A percentile compares a stretch with the other conserved stretches of the same genome.
Evolutionary conservation across 345 rosid genomes (phyloP).

Genomic region (Rhodamnia rubescens): DNA sequence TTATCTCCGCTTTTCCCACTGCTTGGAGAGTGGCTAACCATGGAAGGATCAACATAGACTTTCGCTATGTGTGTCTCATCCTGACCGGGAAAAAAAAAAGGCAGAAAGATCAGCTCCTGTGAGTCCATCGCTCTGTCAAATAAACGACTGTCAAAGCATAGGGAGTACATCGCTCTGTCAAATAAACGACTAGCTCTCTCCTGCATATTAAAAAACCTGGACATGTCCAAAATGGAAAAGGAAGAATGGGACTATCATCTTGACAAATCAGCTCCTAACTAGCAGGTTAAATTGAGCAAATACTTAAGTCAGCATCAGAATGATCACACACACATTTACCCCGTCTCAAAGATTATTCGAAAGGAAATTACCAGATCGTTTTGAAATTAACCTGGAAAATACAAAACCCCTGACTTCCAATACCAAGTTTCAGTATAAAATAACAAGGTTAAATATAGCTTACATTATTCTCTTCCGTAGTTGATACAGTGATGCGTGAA

Average conservation of each 20-base stretch:
- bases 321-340: background rate
- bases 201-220: background rate
- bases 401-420: background rate
- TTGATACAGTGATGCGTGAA: conserved; percentile 2
- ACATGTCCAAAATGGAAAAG: background rate
- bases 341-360: background rate
- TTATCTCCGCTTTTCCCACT: conserved; percentile 15
- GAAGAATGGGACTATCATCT: background rate
- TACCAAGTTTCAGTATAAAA: background rate
- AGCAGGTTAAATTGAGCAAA: background rate
- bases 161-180: background rate
- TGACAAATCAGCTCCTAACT: background rate
- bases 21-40: conserved; percentile 24
- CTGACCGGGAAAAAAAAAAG: background rate
- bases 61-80: background rate
- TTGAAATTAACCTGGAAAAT: background rate
- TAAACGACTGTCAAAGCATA: background rate
- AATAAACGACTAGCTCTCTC: background rate
- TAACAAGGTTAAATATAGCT: conserved; percentile 1
- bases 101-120: background rate
- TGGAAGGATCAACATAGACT: conserved; percentile 19
- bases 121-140: background rate
- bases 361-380: background rate
- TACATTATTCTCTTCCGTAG: conserved; percentile 18
- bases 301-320: background rate